Evolutionary conservation across 345 rosid species (phyloP), one percentile per base, ranked within the genome.

Genomic region (Sapria himalayana): DNA sequence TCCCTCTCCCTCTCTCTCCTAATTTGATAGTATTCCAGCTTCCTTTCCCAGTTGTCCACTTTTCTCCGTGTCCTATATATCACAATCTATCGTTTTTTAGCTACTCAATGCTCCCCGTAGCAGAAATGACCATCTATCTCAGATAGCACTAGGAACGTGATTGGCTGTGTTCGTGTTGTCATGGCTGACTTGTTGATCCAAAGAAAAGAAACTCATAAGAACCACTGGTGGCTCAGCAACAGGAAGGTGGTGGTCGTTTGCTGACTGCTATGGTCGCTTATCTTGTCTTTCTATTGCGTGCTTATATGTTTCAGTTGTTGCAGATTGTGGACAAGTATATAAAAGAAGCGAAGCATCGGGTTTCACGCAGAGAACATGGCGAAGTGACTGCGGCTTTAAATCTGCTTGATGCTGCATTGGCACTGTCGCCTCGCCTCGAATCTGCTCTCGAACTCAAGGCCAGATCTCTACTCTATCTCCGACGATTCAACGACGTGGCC

Each of bases 181-280:
- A 3, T 17, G n/a, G 14, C 7, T 29, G 13, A 11, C 7, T 21
- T 17, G 22, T 24, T 38, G 22, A 9, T 10, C 3, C 19, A 36
- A 14, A 27, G 15, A 16, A 46, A 46, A 42, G 54, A 41, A n/a
- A 33, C 25, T 49, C 73, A 72, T 32, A 72, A 62, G 60, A 78
- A 64, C 45, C 92, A 67, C 58, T 78, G 94, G 92, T 86, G 97
- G 97, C 80, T 78, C 49, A 78, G 62, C 57, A 76, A 74, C 58
- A 54, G 81, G 44, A 86, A 72, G 92, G 97, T 76, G 52, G 29
- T 15, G 19, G 3, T 2, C 14, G 8, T 51, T 38, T 25, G 21
- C 10, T 40, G 25, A 37, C 9, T 15, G 33, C 12, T 51, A 12
- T 22, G 6, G 2, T 36, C 16, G 12, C 9, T 27, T 16, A 0